Percentiles rank a stretch among this genome's conserved stretches.
phyloP scores from a whole-genome alignment of 1,284 basidiomycete species.

The Cryptococcus deneoformans region DNA sequence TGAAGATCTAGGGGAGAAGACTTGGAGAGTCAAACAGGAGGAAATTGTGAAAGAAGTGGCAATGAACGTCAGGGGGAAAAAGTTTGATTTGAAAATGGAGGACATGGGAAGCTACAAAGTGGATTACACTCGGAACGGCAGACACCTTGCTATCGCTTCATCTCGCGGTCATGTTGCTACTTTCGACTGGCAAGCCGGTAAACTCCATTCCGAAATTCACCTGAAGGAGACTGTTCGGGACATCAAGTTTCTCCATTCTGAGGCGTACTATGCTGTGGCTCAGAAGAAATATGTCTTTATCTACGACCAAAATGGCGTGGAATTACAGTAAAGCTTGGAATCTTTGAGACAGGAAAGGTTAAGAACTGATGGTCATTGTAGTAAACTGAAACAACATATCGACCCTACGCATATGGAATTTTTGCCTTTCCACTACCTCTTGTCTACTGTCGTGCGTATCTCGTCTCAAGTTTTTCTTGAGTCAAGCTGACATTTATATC shows the following conservation, averaged over 20 bases:
- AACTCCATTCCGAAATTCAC: conserved; percentile 83
- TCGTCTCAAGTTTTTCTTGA: conserved; percentile 36
- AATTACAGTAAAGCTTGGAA: conserved; percentile 62
- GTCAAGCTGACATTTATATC: conserved; percentile 47
- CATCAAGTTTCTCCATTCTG: conserved; percentile 93
- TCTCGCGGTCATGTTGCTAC: conserved; percentile 85
- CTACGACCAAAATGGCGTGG: conserved; percentile 91
- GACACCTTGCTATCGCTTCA: conserved; percentile 81
- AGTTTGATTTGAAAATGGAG: conserved; percentile 77
- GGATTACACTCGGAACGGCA: conserved; percentile 88
- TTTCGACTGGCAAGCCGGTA: conserved; percentile 91
- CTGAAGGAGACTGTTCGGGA: conserved; percentile 82
- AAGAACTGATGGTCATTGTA: conserved; percentile 12
- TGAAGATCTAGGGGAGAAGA: conserved; percentile 60
- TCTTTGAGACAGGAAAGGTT: not conserved
- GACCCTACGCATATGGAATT: conserved; percentile 91
- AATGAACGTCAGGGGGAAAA: conserved; percentile 65
- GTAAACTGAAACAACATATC: conserved; percentile 62
- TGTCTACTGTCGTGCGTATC: conserved; percentile 61
- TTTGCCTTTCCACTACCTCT: conserved; percentile 92
- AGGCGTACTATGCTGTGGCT: conserved; percentile 89
- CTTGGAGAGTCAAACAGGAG: conserved; percentile 81
- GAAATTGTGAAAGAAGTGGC: conserved; percentile 73
- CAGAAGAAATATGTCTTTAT: conserved; percentile 97
- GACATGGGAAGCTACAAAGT: conserved; percentile 65